phyloP scores from a whole-genome alignment of 371 early-diverging fungal species.

The Haplosporangium sp. region DNA sequence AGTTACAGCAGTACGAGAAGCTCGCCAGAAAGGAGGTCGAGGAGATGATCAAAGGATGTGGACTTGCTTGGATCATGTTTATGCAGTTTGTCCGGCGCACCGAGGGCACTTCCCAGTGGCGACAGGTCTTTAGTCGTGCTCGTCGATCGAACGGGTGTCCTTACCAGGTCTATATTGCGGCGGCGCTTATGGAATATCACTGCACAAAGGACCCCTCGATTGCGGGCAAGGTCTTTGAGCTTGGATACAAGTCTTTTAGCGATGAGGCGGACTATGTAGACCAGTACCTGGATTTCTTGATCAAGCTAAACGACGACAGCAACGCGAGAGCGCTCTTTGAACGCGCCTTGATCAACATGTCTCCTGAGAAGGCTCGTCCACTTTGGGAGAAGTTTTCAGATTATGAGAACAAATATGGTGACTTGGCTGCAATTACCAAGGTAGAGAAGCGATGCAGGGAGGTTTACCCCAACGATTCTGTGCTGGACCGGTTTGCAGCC shows the following conservation, averaged over 20 bases:
- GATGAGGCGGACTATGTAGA: constrained; percentile 79
- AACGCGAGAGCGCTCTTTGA: constrained; percentile 94
- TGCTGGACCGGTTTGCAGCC: constrained; percentile 66
- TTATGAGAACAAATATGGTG: constrained; percentile 91
- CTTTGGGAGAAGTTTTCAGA: constrained; percentile 87
- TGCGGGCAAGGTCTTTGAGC: constrained; percentile 93
- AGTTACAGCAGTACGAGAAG: constrained; percentile 72
- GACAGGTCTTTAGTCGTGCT: constrained; percentile 86
- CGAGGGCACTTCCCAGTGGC: constrained; percentile 77
- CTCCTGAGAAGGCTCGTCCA: constrained; percentile 73
- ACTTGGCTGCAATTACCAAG: constrained; percentile 77
- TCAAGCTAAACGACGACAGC: constrained; percentile 90
- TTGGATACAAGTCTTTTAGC: constrained; percentile 84
- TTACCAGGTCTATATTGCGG: constrained; percentile 87
- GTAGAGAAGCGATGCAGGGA: constrained; percentile 82
- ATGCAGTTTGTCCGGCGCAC: constrained; percentile 87
- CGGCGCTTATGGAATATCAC: constrained; percentile 95
- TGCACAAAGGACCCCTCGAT: constrained; percentile 85
- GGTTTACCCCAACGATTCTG: constrained; percentile 69
- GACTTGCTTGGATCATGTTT: constrained; percentile 88
- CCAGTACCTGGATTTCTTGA: constrained; percentile 88
- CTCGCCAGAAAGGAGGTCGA: constrained; percentile 71
- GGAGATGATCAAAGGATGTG: constrained; percentile 68
- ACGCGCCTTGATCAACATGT: constrained; percentile 77
- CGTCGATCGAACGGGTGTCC: constrained; percentile 81